These are phyloP conservation scores for Fabrea salina DNA, from an alignment of 169 alveolate genomes.

Conservation along the genomic window DNA sequence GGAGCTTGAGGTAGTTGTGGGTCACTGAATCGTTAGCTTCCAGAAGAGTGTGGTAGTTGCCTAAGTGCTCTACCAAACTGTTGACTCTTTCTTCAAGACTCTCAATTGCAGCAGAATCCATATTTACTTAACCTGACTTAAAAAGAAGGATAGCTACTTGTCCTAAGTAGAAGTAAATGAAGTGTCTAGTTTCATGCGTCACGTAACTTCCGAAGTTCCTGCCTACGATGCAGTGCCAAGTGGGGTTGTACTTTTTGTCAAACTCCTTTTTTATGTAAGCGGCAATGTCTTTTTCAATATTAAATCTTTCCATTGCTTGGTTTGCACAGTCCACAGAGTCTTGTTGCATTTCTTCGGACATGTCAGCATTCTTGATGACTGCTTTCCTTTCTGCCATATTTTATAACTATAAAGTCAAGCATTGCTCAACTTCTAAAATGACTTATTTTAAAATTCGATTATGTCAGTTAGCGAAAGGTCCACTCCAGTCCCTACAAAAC, in stretches of 20 bases:
- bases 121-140: too few relatives aligned
- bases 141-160: too few relatives aligned
- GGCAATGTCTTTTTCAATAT: conserved; percentile 64
- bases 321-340: conserved; percentile 60
- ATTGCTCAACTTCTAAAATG: too few relatives aligned
- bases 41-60: neutral
- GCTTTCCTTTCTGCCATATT: neutral
- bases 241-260: conserved; percentile 61
- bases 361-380: conserved; percentile 7
- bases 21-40: neutral
- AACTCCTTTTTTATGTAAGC: conserved; percentile 59
- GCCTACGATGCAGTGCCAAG: conserved; percentile 77
- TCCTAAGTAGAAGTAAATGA: too few relatives aligned
- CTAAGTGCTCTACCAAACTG: neutral
- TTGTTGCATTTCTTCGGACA: conserved; percentile 39
- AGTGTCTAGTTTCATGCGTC: conserved; percentile 70
- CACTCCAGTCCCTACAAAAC: too few relatives aligned
- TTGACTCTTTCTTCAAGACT: neutral
- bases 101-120: neutral
- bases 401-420: too few relatives aligned
- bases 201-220: conserved; percentile 74
- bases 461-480: too few relatives aligned
- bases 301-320: conserved; percentile 44
- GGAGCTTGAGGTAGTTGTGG: neutral
- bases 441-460: too few relatives aligned